Conservation (phyloP, 306 rosid species). For the Trichosanthes cucumerina region DNA sequence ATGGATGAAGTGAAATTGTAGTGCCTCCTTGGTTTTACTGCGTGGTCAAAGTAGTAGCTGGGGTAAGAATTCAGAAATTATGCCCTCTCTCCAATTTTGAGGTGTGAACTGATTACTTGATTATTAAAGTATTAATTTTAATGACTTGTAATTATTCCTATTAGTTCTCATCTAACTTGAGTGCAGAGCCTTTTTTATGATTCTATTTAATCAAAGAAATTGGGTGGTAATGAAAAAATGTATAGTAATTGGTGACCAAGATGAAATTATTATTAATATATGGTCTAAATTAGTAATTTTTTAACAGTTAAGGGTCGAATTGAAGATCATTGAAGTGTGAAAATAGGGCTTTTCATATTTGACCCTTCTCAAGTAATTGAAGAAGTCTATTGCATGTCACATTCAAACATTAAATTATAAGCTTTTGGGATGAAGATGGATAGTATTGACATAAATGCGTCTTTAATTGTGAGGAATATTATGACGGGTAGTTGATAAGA, state of each 20-base stretch:
- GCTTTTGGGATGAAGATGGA: background rate
- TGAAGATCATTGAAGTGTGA: background rate
- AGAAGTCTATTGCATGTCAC: background rate
- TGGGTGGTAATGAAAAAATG: background rate
- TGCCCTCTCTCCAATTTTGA: conserved; percentile 7
- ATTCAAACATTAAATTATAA: background rate
- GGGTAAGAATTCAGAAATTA: background rate
- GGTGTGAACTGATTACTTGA: conserved; percentile 4
- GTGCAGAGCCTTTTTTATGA: background rate
- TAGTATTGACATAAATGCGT: background rate
- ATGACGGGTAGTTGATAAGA: background rate
- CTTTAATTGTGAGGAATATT: background rate
- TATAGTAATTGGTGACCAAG: background rate
- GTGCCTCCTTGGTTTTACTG: background rate
- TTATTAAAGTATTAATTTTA: background rate
- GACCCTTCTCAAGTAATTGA: background rate
- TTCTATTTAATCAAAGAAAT: background rate
- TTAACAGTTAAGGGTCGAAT: background rate
- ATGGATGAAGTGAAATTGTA: background rate
- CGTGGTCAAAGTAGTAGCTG: background rate
- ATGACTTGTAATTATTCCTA: conserved; percentile 1
- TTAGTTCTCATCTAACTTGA: background rate
- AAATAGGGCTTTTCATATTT: background rate
- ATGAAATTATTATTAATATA: background rate
- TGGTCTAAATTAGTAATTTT: background rate